Conservation (phyloP, 2,329 filamentous ascomycete genomes). For the Emergomyces pasteurianus region DNA sequence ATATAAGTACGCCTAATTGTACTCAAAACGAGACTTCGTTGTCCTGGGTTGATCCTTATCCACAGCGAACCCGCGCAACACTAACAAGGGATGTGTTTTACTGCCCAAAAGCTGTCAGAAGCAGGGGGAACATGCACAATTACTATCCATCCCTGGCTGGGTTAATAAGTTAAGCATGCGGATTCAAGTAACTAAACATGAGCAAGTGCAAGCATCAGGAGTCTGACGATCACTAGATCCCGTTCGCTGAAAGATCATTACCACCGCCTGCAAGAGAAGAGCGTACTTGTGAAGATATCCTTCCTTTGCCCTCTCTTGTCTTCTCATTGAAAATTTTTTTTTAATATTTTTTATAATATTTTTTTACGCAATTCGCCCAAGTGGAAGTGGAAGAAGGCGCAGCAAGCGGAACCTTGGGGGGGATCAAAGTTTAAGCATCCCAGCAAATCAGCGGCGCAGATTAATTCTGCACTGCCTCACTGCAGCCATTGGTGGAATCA, state of each 20-base stretch:
- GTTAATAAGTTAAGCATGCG: background rate
- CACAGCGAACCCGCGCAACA: too few relatives aligned
- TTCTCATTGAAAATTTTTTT: background rate
- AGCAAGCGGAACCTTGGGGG: background rate
- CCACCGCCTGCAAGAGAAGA: background rate
- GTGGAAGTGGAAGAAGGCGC: background rate
- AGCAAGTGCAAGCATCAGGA: background rate
- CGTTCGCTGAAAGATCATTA: background rate
- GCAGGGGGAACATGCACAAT: too few relatives aligned
- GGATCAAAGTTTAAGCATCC: background rate
- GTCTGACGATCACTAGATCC: background rate
- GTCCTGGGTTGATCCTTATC: background rate
- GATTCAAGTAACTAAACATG: background rate
- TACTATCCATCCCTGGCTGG: too few relatives aligned
- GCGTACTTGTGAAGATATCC: background rate
- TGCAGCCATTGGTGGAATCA: background rate
- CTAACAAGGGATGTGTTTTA: too few relatives aligned
- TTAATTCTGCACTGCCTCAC: slow-evolving; percentile 3
- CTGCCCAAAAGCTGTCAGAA: too few relatives aligned
- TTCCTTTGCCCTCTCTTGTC: background rate
- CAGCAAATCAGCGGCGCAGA: slow-evolving; percentile 1
- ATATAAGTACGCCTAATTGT: background rate
- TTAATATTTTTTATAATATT: background rate
- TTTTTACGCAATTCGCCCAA: background rate
- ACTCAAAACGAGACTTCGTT: background rate